Base-by-base conservation (phyloP, 768 basidiomycete species). In the Xerocomellus amylosporus region DNA sequence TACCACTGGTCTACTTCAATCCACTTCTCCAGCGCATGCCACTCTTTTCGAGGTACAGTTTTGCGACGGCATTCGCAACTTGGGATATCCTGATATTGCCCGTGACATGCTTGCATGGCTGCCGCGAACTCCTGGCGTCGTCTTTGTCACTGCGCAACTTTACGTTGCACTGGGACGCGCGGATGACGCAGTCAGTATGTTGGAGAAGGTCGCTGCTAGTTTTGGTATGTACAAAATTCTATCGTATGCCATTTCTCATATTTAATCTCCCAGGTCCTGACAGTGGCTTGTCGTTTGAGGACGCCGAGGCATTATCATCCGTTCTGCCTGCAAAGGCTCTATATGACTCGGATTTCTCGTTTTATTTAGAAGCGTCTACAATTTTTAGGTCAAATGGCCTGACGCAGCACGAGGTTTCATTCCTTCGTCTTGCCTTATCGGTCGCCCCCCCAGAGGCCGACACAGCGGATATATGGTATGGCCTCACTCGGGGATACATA, bases 351-450 rank as follows among this genome's bases (percentile, higher is more conserved):
- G 78, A 84, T 49, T 84, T 85, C 62, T 75, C 78, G 9, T 96
- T 89, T 74, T 94, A 93, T 73, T 71, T 85, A 28, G 90, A 93
- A 69, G 80, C 82, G 36, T 82, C 87, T 17, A 71, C 79, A n/a
- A 73, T 95, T 10, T 97, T 93, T 75, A 87, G 84, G 61, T 73
- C 78, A 45, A 75, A 74, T 22, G 74, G 73, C 31, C 69, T 81
- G 48, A 75, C 85, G 30, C 75, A 75, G 22, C 77, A 88, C 30
- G 87, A 93, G 61, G 82, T 90, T 31, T 69, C 73, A 22, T 98
- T 96, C 67, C 82, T 88, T 44, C 83, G 86, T 59, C 75, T 92
- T 33, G 92, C 95, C 10, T 78, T 97, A 55, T 86, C 87, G n/a
- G 79, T 80, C 47, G 84, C 84, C 7, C 76, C 80, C 19, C 60